Conservation (phyloP, 2,329 filamentous ascomycete genomes). For the Talaromyces marneffei region DNA sequence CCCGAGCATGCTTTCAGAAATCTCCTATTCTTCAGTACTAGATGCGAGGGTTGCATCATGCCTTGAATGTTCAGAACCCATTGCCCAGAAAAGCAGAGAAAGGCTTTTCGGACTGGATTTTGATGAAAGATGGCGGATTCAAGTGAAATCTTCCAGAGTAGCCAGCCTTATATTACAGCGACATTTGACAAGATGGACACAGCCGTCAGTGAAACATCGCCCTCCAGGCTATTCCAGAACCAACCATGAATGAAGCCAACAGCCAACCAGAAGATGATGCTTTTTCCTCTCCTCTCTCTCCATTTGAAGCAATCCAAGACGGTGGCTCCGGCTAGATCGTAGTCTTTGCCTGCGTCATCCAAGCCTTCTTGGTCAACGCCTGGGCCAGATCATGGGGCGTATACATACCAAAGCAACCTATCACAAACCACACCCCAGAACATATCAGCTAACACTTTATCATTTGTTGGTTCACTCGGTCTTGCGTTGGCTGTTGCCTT, state of each 20-base stretch:
- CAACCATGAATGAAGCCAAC: background rate
- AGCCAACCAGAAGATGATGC: background rate
- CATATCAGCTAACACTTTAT: background rate
- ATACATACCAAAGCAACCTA: background rate
- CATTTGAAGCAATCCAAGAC: background rate
- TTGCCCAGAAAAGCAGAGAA: too few relatives aligned
- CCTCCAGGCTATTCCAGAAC: background rate
- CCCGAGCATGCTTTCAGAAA: background rate
- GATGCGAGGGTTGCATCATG: too few relatives aligned
- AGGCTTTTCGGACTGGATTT: background rate
- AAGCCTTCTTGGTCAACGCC: background rate
- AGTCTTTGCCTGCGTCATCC: conserved; percentile 1
- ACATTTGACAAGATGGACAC: background rate
- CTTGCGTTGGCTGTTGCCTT: background rate
- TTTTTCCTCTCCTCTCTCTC: background rate
- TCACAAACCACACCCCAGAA: background rate
- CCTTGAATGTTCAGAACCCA: too few relatives aligned
- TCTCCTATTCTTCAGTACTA: background rate
- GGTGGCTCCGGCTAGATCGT: conserved; percentile 1
- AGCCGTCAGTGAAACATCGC: background rate
- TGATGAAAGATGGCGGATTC: background rate
- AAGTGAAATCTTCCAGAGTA: too few relatives aligned
- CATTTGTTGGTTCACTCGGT: background rate
- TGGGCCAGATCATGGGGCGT: conserved; percentile 5
- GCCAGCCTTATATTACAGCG: background rate